Evolutionary conservation across 768 basidiomycete genomes (phyloP).

Genomic region (Boletus sp.): DNA sequence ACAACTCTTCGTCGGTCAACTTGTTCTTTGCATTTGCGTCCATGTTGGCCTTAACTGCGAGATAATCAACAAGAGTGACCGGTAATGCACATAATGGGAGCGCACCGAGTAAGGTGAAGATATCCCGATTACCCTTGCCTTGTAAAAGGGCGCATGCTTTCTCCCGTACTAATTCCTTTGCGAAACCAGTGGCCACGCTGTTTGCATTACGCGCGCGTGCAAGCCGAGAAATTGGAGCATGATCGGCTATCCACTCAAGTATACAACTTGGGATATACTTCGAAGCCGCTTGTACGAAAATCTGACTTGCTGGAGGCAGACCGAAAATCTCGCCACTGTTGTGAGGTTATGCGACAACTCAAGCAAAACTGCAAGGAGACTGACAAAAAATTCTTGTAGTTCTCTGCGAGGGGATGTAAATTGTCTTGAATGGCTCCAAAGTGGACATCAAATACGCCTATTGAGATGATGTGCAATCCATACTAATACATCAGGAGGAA

Average conservation of each 20-base stretch:
- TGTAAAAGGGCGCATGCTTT: slow-evolving; percentile 8
- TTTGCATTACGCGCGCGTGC: not conserved
- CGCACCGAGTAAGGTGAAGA: slow-evolving; percentile 38
- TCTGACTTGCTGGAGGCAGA: not conserved
- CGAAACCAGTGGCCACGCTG: not conserved
- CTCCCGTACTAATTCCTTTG: slow-evolving; percentile 5
- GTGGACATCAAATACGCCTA: slow-evolving; percentile 45
- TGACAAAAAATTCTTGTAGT: slow-evolving; percentile 8
- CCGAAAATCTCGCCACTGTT: slow-evolving; percentile 13
- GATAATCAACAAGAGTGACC: not conserved
- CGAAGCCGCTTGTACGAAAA: slow-evolving; percentile 8
- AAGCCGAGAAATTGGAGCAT: not conserved
- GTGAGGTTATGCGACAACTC: not conserved
- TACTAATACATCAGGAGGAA: no score
- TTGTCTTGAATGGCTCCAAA: not conserved
- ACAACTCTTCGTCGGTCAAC: slow-evolving; percentile 14
- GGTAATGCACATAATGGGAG: not conserved
- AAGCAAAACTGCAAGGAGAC: not conserved
- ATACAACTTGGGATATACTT: slow-evolving; percentile 4
- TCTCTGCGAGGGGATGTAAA: slow-evolving; percentile 1
- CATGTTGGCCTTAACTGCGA: slow-evolving; percentile 25
- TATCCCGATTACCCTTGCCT: slow-evolving; percentile 11
- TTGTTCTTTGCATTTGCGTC: slow-evolving; percentile 16
- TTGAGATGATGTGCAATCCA: not conserved
- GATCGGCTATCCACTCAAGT: not conserved